Percentiles rank a stretch among this genome's conserved stretches.
These are phyloP conservation scores for Hyaloscypha finlandica DNA, from an alignment of 495 filamentous ascomycete species.

Conservation along the genomic window DNA sequence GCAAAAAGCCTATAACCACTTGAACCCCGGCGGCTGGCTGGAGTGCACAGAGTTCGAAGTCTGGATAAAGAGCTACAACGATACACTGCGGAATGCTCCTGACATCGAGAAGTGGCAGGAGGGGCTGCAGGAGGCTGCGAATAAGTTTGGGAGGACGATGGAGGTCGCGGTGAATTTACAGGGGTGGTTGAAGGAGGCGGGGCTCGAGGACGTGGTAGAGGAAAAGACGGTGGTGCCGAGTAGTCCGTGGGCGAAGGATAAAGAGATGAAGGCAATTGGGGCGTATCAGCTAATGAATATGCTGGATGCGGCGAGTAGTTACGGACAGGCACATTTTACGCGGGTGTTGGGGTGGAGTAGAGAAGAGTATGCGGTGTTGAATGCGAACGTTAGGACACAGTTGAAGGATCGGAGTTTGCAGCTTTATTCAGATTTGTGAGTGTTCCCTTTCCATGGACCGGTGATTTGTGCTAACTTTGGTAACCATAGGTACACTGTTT, in stretches of 20 bases:
- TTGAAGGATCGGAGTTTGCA: background rate
- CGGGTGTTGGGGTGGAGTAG: background rate
- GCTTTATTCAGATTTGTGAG: background rate
- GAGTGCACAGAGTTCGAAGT: background rate
- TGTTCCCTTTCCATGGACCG: background rate
- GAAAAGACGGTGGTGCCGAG: constrained; percentile 36
- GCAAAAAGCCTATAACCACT: background rate
- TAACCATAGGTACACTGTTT: background rate
- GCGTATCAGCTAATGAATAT: constrained; percentile 3
- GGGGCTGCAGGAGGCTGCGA: background rate
- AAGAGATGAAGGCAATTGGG: constrained; percentile 47
- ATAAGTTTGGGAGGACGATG: background rate
- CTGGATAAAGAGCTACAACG: background rate
- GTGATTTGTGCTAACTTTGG: background rate
- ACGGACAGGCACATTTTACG: constrained; percentile 6
- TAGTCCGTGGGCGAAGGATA: constrained; percentile 49
- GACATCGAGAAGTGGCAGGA: background rate
- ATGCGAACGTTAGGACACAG: background rate
- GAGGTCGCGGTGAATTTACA: background rate
- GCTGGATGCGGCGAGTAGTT: constrained; percentile 6
- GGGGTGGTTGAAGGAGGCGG: background rate
- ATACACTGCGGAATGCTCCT: background rate
- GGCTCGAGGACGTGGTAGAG: constrained; percentile 32
- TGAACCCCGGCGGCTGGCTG: background rate
- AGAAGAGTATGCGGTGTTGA: background rate